phyloP scores from a whole-genome alignment of 257 asterid species.

The Cynanchum wilfordii region DNA sequence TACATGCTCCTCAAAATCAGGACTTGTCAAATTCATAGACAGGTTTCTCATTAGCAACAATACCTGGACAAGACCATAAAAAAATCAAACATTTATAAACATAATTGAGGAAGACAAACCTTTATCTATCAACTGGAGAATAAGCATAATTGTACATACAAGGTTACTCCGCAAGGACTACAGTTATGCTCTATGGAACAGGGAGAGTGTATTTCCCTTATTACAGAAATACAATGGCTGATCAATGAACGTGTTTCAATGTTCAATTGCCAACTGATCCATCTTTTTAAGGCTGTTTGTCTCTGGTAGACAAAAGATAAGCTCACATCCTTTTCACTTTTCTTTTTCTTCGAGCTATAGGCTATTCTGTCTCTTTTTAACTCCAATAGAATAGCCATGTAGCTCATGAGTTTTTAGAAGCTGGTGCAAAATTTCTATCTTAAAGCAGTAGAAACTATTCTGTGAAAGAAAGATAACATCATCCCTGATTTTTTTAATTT shows the following conservation, averaged over 20 bases:
- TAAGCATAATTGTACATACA: neutral
- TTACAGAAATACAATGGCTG: neutral
- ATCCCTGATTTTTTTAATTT: neutral
- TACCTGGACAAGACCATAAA: conserved; percentile 40
- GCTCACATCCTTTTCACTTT: neutral
- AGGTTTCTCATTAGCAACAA: conserved; percentile 83
- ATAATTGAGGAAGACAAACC: neutral
- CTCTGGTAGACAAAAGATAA: neutral
- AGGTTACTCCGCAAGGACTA: neutral
- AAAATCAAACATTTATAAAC: neutral
- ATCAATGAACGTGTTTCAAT: neutral
- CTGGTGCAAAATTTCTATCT: neutral
- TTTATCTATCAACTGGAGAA: neutral
- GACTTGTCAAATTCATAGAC: conserved; percentile 79
- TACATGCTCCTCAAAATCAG: conserved; percentile 86
- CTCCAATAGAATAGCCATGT: neutral
- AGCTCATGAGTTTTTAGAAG: neutral
- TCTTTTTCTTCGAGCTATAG: neutral
- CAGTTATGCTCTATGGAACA: neutral
- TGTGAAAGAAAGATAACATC: neutral
- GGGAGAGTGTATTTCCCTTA: neutral
- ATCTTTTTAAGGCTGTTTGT: neutral
- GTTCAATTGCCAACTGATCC: neutral
- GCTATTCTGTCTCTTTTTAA: neutral
- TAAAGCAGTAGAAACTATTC: neutral